These are phyloP conservation scores for Hygrophila difformis DNA, from an alignment of 257 asterid genomes.

Conservation along the genomic window DNA sequence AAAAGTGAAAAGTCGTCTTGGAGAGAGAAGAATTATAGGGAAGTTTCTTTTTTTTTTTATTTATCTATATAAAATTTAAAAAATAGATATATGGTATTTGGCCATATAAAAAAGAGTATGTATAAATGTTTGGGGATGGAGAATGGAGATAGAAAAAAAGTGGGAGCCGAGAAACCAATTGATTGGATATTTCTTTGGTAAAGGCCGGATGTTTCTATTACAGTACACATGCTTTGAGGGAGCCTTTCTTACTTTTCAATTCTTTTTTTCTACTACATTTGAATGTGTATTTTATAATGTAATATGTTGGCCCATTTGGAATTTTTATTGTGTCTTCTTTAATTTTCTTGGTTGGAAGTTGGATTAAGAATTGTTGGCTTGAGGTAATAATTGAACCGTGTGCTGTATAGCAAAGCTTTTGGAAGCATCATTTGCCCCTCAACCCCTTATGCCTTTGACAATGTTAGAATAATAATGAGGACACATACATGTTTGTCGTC, in stretches of 20 bases:
- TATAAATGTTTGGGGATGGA: too few species aligned
- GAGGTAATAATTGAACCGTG: constrained; percentile 22
- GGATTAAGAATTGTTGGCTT: too few species aligned
- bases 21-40: constrained; percentile 1
- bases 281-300: constrained; percentile 18
- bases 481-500: constrained; percentile 34
- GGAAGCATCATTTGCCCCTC: constrained; percentile 47
- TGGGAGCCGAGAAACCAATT: too few species aligned
- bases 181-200: too few species aligned
- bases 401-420: constrained; percentile 50
- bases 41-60: constrained; percentile 21
- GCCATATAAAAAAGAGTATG: too few species aligned
- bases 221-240: too few species aligned
- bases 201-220: too few species aligned
- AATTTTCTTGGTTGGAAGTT: constrained; percentile 17
- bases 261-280: too few species aligned
- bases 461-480: constrained; percentile 38
- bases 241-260: too few species aligned
- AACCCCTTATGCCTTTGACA: constrained; percentile 12
- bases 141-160: too few species aligned
- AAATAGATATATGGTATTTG: too few species aligned
- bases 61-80: too few species aligned
- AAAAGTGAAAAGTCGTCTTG: constrained; percentile 13
- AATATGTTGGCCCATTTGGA: neutral
- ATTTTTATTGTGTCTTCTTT: neutral